Percentiles rank a stretch among this genome's conserved stretches.
These are phyloP conservation scores for Entoloma clypeatum DNA, from an alignment of 1,284 basidiomycete species.

Conservation along the genomic window DNA sequence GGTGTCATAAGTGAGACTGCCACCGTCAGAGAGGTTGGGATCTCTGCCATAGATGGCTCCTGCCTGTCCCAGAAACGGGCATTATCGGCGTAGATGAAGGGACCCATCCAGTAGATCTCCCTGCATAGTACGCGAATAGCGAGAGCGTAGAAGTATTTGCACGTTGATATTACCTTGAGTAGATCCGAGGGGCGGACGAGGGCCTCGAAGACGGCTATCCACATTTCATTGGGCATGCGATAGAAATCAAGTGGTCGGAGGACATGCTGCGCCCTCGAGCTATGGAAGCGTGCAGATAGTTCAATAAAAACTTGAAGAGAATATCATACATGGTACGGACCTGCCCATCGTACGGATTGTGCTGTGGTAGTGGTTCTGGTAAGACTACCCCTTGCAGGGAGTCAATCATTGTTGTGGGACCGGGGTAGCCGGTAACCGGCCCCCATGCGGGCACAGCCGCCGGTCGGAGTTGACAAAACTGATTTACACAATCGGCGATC, in stretches of 20 bases:
- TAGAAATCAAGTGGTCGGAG: slow-evolving; percentile 12
- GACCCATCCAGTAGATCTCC: slow-evolving; percentile 16
- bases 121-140: slow-evolving; percentile 17
- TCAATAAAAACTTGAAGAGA: no score
- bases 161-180: slow-evolving; percentile 15
- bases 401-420: no score
- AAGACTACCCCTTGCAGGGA: no score
- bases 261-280: no score
- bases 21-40: slow-evolving; percentile 14
- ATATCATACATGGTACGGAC: no score
- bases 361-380: no score
- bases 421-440: no score
- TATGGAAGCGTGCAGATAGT: no score
- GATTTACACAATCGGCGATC: no score
- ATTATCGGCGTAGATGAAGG: slow-evolving; percentile 13
- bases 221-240: slow-evolving; percentile 17
- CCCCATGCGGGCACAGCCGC: no score
- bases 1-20: slow-evolving; percentile 10
- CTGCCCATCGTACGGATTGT: no score
- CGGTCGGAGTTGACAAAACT: no score
- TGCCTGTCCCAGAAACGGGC: slow-evolving; percentile 13
- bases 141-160: slow-evolving; percentile 17
- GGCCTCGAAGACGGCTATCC: slow-evolving; percentile 16
- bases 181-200: slow-evolving; percentile 15
- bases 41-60: slow-evolving; percentile 6